Percentiles rank a stretch among this genome's conserved stretches.
Conservation (phyloP, 2,329 filamentous ascomycete species). For the Fusarium sarcochroum region DNA sequence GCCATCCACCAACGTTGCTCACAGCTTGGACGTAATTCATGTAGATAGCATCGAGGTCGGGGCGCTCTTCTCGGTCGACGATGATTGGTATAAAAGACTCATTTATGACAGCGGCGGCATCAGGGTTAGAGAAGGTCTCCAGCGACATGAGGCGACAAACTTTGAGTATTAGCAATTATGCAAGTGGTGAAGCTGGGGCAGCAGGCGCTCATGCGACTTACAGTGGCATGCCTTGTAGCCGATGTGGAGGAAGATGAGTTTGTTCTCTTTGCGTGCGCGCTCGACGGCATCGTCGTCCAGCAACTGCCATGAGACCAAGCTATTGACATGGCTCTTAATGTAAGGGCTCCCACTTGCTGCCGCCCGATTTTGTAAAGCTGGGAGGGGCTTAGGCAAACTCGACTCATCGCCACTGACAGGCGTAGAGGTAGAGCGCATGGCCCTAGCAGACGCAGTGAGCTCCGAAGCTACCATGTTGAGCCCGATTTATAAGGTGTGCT, state of each 20-base stretch:
- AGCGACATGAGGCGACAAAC: constrained; percentile 92
- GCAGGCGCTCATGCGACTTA: constrained; percentile 61
- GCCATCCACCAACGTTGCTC: constrained; percentile 92
- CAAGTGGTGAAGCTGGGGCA: neutral
- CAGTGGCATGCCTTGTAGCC: constrained; percentile 97
- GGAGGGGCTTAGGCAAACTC: constrained; percentile 39
- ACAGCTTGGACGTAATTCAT: constrained; percentile 99
- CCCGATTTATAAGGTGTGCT: neutral
- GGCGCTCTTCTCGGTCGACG: constrained; percentile 92
- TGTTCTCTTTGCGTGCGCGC: constrained; percentile 84
- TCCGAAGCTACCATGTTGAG: constrained; percentile 56
- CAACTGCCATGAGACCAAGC: constrained; percentile 92
- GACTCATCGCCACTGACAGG: constrained; percentile 42
- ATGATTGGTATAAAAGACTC: constrained; percentile 90
- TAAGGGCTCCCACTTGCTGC: constrained; percentile 63
- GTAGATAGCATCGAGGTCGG: constrained; percentile 94
- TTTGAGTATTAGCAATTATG: constrained; percentile 53
- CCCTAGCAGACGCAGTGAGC: constrained; percentile 55
- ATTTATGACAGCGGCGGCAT: constrained; percentile 87
- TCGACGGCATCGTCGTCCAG: constrained; percentile 83
- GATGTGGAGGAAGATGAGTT: constrained; percentile 92
- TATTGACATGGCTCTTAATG: constrained; percentile 81
- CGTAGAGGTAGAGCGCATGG: constrained; percentile 50
- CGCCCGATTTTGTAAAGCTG: constrained; percentile 55
- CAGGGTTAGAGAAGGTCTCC: constrained; percentile 88